Base-by-base conservation (phyloP, 75 land plant genomes). In the Isoetes taiwanensis region DNA sequence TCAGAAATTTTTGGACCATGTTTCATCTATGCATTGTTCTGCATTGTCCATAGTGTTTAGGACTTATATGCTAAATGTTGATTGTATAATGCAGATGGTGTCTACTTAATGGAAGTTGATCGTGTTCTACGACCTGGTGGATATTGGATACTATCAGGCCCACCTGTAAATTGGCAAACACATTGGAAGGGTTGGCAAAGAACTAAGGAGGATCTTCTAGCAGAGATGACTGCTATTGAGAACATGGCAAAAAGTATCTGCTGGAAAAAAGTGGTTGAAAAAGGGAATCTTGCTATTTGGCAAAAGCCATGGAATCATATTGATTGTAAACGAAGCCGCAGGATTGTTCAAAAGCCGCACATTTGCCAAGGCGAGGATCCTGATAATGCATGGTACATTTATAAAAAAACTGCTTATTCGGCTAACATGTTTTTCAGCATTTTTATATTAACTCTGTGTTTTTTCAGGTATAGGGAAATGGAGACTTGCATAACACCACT, bases 51-150 rank as follows among this genome's bases (percentile, higher is more conserved):
- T 14, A 14, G 11, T 37, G 11, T 37, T 37, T 14, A 9, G 38
- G 14, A 9, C 14, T 37, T 37, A 9, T 14, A 46, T 46, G 50
- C 50, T n/a, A 46, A 46, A 19, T 46, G 23, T 9, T 37, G 3
- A 16, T 52, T 30, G 34, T 4, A 34, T 41, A 16, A 20, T 55
- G 12, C 77, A 89, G 96, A 81, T 67, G 90, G 90, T 42, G 57
- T 65, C 38, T 81, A 89, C 66, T 42, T 89, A 61, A 81, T 76
- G 67, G 96, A 89, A 67, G 96, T 89, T 39, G 94, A 87, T 42
- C 72, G 94, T 20, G 94, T 87, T 35, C 78, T 87, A 32, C 80
- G 88, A 58, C 94, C 90, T 40, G 96, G 96, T 59, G 96, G 90
- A 10, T 89, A 76, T 52, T 89, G 85, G 83, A 78, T 81, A 2